Conservation (phyloP, 1,139 yeast species). For the Magnusiomyces ingens region DNA sequence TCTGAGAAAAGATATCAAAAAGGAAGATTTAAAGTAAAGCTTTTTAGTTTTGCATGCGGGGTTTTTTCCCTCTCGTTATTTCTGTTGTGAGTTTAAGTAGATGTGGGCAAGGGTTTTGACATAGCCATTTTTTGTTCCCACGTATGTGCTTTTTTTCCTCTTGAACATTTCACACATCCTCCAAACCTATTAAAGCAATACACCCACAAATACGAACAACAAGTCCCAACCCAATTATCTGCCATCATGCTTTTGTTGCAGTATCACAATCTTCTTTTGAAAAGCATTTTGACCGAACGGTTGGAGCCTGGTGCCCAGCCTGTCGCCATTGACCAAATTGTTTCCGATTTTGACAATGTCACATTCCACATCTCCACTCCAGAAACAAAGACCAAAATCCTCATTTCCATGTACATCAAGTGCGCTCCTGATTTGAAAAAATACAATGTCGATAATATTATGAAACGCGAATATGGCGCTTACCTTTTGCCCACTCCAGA, state of each 20-base stretch:
- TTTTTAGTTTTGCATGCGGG: too few species aligned
- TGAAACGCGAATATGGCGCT: conserved; percentile 39
- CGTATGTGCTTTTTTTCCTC: too few species aligned
- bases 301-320: conserved; percentile 38
- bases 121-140: too few species aligned
- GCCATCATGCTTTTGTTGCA: conserved; percentile 36
- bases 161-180: too few species aligned
- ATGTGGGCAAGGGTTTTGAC: too few species aligned
- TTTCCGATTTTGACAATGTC: conserved; percentile 93
- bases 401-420: conserved; percentile 65
- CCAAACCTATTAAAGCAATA: too few species aligned
- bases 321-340: conserved; percentile 74
- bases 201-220: too few species aligned
- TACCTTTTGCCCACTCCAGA: conserved; percentile 45
- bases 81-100: too few species aligned
- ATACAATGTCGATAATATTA: conserved; percentile 48
- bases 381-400: conserved; percentile 55
- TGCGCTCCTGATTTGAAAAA: conserved; percentile 67
- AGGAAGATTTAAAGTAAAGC: too few species aligned
- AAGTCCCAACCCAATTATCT: too few species aligned
- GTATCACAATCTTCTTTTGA: conserved; percentile 39
- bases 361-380: conserved; percentile 88
- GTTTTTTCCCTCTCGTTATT: too few species aligned
- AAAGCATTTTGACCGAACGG: conserved; percentile 38
- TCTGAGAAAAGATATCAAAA: too few species aligned